Base-by-base conservation (phyloP, 2,329 filamentous ascomycete genomes). In the Talaromyces sp. region DNA sequence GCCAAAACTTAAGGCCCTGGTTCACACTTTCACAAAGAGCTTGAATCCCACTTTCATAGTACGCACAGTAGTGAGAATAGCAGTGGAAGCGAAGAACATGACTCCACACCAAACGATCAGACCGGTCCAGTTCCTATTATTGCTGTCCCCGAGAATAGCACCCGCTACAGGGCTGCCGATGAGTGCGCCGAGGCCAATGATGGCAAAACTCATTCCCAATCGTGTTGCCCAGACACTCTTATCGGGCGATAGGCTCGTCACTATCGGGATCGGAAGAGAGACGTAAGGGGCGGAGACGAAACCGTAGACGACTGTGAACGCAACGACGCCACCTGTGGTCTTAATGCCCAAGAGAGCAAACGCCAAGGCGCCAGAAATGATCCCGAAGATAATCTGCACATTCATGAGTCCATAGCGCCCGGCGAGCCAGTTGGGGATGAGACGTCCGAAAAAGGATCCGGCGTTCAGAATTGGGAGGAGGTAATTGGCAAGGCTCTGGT, bases 381-480 rank as follows among this genome's bases (percentile, higher is more conserved):
- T 9, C 13, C 58, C 58, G 32, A 55, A 55, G 51, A 58, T 41
- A 43, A 55, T 55, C 52, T 55, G 52, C 35, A 59, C 58, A 49
- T 55, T 59, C 53, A 59, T 55, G 50, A 59, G 58, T 54, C 50
- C 51, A 55, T 55, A 59, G 38, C 26, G 51, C 38, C 51, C 58
- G 21, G 58, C 53, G 38, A 49, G 10, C 51, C 53, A 59, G 58
- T 11, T 59, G 88, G 78, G 0, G n/a, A 38, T 86, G 85, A 0
- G 85, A 64, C 14, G 88, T 61, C 0, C 87, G 82, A 13, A 86
- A 85, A 4, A 84, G 61, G 19, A 84, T 59, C 1, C 78, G 27
- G 83, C 85, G 71, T 90, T 90, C 67, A 89, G 76, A 3, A 89
- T 76, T 26, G 89, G 77, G 17, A 90, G 75, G 9, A 90, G 71